Evolutionary conservation across 1,284 basidiomycete species (phyloP), one percentile per base, ranked within the genome.

Genomic region (Clitocybe nebularis): DNA sequence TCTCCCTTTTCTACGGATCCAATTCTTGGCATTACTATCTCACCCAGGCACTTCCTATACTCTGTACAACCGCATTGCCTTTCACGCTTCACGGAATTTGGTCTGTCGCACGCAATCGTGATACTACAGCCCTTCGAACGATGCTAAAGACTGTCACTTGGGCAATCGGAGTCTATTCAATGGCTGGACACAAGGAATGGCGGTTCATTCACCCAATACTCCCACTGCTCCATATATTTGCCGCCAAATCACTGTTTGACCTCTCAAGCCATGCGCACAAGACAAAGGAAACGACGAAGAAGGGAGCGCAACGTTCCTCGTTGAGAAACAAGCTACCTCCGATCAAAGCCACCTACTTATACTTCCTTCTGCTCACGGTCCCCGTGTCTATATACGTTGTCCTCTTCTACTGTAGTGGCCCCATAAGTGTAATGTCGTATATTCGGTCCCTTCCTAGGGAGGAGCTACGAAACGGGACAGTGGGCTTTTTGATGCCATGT

Each of bases 1-100:
- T 98, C 13, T 94, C 96, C 0, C 67, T 85, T n/a, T 98, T 97
- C 61, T 99, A 99, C 59, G 96, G 96, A n/a, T 66, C 73, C 2
- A 90, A 81, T 48, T 67, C 86, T 0, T 88, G 83, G 79, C 86
- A 95, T 57, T 99, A 90, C 62, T 98, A 99, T 58, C 48, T 97
- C 24, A 75, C 78, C 0, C 93, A 97, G 66, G 93, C 77, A 0
- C 55, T 98, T 1, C 94, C 95, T 0, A 77, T 96, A 41, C 68
- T 95, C 13, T 81, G 83, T 49, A 79, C 80, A 3, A 84, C 88
- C 0, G 58, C 81, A 0, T 66, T 92, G 13, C 89, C 86, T 0
- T 93, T 88, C 58, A 76, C 78, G 28, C 48, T 83, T 0, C 75
- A 82, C 45, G 86, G 87, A 2, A 55, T 71, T 8, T 79, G 75